These are phyloP conservation scores for Annona squamosa DNA, from an alignment of 164 flowering plant species.

Conservation along the genomic window DNA sequence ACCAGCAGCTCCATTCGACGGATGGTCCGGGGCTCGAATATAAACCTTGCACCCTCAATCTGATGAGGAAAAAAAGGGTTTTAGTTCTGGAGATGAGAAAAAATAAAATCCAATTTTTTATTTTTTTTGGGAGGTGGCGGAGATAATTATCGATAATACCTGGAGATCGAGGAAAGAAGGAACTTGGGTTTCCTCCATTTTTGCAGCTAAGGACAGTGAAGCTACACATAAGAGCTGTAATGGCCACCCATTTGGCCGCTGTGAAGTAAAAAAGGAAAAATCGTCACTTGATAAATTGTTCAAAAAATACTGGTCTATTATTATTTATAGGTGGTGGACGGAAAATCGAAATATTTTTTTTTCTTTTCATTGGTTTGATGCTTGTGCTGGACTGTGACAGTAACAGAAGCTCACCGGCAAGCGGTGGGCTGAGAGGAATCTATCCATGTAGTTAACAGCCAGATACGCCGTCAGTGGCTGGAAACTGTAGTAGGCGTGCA, in stretches of 20 bases:
- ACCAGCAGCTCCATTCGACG: constrained; percentile 78
- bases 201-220: constrained; percentile 91
- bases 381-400: background rate
- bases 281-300: background rate
- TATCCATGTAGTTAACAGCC: constrained; percentile 84
- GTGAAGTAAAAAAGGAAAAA: constrained; percentile 12
- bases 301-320: too few species aligned
- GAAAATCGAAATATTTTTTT: too few species aligned
- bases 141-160: constrained; percentile 27
- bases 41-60: constrained; percentile 46
- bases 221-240: constrained; percentile 76
- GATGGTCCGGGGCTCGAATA: constrained; percentile 68
- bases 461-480: constrained; percentile 90
- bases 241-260: constrained; percentile 83
- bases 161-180: constrained; percentile 82
- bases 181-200: constrained; percentile 90
- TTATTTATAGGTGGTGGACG: background rate
- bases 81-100: background rate
- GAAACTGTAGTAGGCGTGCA: constrained; percentile 54
- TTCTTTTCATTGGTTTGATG: background rate
- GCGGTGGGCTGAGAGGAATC: constrained; percentile 57
- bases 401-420: constrained; percentile 59
- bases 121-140: background rate
- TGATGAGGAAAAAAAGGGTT: background rate
- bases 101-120: background rate